These are phyloP conservation scores for Ceriops zippeliana DNA, from an alignment of 345 rosid species.

Conservation along the genomic window DNA sequence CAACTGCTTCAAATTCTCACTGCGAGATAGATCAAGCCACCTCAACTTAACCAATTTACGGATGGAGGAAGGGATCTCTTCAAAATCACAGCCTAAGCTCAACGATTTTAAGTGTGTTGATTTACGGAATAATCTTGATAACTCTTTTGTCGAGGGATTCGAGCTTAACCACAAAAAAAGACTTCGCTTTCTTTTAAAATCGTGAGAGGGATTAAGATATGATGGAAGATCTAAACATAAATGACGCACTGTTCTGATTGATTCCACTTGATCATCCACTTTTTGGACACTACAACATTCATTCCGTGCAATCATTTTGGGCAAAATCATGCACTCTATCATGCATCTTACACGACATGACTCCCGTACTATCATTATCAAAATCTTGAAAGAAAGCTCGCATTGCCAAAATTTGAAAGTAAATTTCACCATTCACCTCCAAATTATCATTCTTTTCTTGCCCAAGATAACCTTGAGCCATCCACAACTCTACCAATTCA, in stretches of 20 bases:
- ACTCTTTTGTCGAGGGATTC: no score
- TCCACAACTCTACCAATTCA: constrained; percentile 6
- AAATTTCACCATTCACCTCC: neutral
- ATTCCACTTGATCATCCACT: neutral
- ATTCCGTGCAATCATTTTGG: neutral
- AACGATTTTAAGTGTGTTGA: no score
- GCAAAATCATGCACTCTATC: neutral
- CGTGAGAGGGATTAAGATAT: no score
- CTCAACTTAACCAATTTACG: neutral
- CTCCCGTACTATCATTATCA: no score
- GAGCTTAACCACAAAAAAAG: no score
- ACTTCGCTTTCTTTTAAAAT: no score
- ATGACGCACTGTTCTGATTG: neutral
- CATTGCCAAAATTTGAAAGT: no score
- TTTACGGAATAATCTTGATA: no score
- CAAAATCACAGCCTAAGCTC: no score
- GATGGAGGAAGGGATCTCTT: neutral
- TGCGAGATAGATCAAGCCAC: neutral
- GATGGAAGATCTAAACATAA: neutral
- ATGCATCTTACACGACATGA: neutral
- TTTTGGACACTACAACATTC: neutral
- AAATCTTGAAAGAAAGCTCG: no score
- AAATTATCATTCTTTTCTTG: neutral
- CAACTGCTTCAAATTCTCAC: accelerated
- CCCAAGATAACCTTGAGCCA: constrained; percentile 16